phyloP scores from a whole-genome alignment of 2,329 filamentous ascomycete genomes.

The Zymoseptoria ardabiliae region DNA sequence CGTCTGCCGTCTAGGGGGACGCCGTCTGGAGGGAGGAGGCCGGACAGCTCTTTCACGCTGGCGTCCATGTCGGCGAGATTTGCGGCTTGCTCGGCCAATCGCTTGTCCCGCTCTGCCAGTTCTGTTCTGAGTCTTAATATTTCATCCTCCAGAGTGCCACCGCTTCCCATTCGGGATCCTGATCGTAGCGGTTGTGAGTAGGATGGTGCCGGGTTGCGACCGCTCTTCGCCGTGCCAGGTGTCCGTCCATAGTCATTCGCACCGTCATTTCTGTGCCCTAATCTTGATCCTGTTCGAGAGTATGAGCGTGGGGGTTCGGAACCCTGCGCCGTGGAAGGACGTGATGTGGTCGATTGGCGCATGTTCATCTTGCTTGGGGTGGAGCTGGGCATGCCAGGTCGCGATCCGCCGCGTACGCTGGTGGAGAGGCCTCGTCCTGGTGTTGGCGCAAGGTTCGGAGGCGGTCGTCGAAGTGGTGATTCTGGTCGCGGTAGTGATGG shows the following conservation, averaged over 20 bases:
- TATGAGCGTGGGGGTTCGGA: constrained; percentile 36
- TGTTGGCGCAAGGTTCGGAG: constrained; percentile 49
- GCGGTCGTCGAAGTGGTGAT: constrained; percentile 64
- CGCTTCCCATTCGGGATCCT: constrained; percentile 31
- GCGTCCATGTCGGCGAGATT: constrained; percentile 85
- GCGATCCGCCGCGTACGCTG: constrained; percentile 37
- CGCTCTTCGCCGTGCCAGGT: constrained; percentile 27
- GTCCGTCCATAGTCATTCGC: constrained; percentile 32
- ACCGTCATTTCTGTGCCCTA: constrained; percentile 36
- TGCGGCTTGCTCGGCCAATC: constrained; percentile 79
- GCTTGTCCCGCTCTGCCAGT: constrained; percentile 75
- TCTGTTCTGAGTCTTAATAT: constrained; percentile 64
- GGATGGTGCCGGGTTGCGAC: constrained; percentile 33
- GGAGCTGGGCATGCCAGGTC: constrained; percentile 36
- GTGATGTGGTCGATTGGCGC: constrained; percentile 46
- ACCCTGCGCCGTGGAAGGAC: constrained; percentile 32
- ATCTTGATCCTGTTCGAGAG: constrained; percentile 41
- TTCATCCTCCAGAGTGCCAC: constrained; percentile 41
- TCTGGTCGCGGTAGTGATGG: constrained; percentile 81
- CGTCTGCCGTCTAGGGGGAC: constrained; percentile 34
- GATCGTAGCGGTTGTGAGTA: constrained; percentile 29
- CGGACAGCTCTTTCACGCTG: constrained; percentile 72
- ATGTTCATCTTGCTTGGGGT: constrained; percentile 25
- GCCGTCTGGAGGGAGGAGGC: constrained; percentile 56
- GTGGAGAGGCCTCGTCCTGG: constrained; percentile 53